Percentiles rank a stretch among this genome's conserved stretches.
Evolutionary conservation across 2,329 filamentous ascomycete species (phyloP).

Genomic region (Trichoderma simmonsii): DNA sequence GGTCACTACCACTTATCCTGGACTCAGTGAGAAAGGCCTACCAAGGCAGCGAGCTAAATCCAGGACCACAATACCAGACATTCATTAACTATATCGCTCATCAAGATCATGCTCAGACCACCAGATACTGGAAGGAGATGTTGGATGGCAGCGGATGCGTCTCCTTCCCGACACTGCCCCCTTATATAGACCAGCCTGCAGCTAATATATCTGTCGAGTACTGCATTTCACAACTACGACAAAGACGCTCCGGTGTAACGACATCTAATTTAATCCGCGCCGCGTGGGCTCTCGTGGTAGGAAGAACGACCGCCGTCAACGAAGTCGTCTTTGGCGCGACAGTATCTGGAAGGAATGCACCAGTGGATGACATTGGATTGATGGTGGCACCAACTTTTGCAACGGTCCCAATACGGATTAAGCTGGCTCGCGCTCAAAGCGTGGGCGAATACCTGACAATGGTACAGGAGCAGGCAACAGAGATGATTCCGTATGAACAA

Average conservation of each 20-base stretch:
- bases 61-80: background rate
- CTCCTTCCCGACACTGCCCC: background rate
- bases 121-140: background rate
- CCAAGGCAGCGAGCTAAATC: background rate
- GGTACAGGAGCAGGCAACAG: background rate
- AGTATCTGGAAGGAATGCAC: constrained; percentile 22
- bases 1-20: constrained; percentile 43
- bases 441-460: background rate
- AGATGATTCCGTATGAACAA: constrained; percentile 8
- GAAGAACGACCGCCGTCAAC: constrained; percentile 40
- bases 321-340: constrained; percentile 44
- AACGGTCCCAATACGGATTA: constrained; percentile 20
- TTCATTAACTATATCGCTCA: background rate
- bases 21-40: constrained; percentile 24
- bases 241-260: background rate
- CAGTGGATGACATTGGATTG: constrained; percentile 20
- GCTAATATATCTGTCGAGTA: background rate
- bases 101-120: background rate
- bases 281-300: constrained; percentile 49
- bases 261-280: constrained; percentile 28
- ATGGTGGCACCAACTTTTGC: constrained; percentile 26
- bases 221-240: background rate
- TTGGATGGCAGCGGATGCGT: background rate
- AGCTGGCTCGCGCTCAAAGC: background rate
- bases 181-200: background rate